Conservation (phyloP, 2,329 filamentous ascomycete genomes). For the Ophiostoma sp. region DNA sequence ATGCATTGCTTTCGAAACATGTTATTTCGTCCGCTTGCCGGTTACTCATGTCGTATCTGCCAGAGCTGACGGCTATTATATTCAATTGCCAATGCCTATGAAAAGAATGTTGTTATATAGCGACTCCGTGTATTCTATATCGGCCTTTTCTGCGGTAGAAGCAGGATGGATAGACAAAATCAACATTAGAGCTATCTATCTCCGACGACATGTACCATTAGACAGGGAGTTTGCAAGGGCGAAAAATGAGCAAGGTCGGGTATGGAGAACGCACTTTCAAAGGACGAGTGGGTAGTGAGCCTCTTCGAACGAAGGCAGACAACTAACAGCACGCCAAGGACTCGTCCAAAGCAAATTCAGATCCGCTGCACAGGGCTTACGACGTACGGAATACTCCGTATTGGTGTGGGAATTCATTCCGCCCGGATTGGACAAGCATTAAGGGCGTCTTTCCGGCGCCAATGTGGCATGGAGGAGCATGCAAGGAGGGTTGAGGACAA, state of each 20-base stretch:
- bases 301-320: neutral
- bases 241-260: too few species aligned
- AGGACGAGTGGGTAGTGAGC: neutral
- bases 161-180: neutral
- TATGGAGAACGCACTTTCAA: neutral
- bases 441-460: neutral
- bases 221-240: neutral
- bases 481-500: neutral
- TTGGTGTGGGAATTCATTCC: neutral
- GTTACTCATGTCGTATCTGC: too few species aligned
- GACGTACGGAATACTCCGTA: neutral
- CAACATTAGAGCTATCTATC: neutral
- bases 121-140: neutral
- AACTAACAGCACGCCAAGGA: neutral
- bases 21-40: too few species aligned
- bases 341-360: neutral
- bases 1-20: neutral
- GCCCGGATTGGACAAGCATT: neutral
- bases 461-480: neutral
- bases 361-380: neutral
- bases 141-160: neutral
- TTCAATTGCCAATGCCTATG: too few species aligned
- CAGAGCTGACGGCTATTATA: too few species aligned
- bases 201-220: neutral
- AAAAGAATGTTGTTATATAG: too few species aligned